Conservation (phyloP, 805 yeast genomes). For the Barnettozyma salicaria region DNA sequence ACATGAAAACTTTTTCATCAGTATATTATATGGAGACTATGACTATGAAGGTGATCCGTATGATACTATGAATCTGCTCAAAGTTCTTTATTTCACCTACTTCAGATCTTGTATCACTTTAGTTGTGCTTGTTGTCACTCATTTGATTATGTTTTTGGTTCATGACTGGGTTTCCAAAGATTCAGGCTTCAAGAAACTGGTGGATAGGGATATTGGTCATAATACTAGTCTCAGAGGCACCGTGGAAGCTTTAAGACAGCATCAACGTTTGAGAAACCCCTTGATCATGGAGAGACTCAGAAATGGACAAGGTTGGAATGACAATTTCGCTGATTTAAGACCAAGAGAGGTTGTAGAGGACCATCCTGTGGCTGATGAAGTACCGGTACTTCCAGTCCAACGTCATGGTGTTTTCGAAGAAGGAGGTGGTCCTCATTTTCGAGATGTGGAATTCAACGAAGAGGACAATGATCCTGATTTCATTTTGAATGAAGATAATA, state of each 20-base stretch:
- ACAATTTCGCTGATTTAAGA: too few species aligned
- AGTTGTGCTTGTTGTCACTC: conserved; percentile 34
- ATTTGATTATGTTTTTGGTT: conserved; percentile 45
- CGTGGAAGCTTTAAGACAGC: too few species aligned
- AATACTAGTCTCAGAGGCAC: conserved; percentile 9
- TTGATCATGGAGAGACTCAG: too few species aligned
- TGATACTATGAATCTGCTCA: conserved; percentile 5
- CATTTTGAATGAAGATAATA: conserved; percentile 11
- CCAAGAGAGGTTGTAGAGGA: too few species aligned
- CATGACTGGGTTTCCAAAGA: conserved; percentile 72
- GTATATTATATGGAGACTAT: conserved; percentile 25
- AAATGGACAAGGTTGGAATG: too few species aligned
- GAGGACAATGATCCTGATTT: conserved; percentile 27
- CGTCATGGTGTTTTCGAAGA: too few species aligned
- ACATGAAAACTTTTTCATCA: conserved; percentile 22
- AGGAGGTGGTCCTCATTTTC: too few species aligned
- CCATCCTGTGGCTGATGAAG: too few species aligned
- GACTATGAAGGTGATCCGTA: conserved; percentile 17
- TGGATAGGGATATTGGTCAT: conserved; percentile 53
- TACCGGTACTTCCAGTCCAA: too few species aligned
- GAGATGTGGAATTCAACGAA: too few species aligned
- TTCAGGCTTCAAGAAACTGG: conserved; percentile 56
- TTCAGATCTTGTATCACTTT: conserved; percentile 32
- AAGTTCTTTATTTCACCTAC: conserved; percentile 12
- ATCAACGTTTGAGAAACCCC: too few species aligned